phyloP scores from a whole-genome alignment of 352 stramenopile species.

The Plasmopara halstedii region DNA sequence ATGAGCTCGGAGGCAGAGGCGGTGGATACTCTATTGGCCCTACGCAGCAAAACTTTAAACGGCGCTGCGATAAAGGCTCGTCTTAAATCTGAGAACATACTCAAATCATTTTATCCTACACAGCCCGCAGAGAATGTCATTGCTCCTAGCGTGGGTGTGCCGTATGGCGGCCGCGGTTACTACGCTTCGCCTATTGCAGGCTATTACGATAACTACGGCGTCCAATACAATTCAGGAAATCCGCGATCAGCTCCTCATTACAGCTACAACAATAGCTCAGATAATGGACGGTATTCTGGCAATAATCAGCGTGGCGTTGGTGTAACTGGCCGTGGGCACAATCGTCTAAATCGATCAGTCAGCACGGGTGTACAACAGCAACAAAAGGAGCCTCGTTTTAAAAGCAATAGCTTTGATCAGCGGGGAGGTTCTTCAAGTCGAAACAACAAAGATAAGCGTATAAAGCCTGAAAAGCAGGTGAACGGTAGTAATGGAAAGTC shows the following conservation, averaged over 20 bases:
- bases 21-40: slow-evolving; percentile 72
- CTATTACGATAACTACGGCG: slow-evolving; percentile 81
- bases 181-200: slow-evolving; percentile 41
- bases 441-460: slow-evolving; percentile 65
- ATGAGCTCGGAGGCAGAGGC: slow-evolving; percentile 86
- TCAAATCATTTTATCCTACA: slow-evolving; percentile 87
- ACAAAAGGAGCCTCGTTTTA: slow-evolving; percentile 36
- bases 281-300: slow-evolving; percentile 30
- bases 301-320: slow-evolving; percentile 24
- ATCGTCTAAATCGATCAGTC: slow-evolving; percentile 30
- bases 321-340: slow-evolving; percentile 19
- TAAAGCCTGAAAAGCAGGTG: slow-evolving; percentile 35
- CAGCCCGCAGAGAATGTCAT: slow-evolving; percentile 49
- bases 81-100: slow-evolving; percentile 89
- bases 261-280: slow-evolving; percentile 35
- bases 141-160: slow-evolving; percentile 22
- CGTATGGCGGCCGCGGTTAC: slow-evolving; percentile 60
- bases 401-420: slow-evolving; percentile 55
- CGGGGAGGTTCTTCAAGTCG: slow-evolving; percentile 23
- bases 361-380: slow-evolving; percentile 15
- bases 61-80: slow-evolving; percentile 84
- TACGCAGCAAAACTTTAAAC: slow-evolving; percentile 88
- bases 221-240: slow-evolving; percentile 54
- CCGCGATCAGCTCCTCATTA: slow-evolving; percentile 18
- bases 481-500: slow-evolving; percentile 28